These are phyloP conservation scores for Gracilaria domingensis DNA, from an alignment of 23 red algal genomes.

Conservation along the genomic window DNA sequence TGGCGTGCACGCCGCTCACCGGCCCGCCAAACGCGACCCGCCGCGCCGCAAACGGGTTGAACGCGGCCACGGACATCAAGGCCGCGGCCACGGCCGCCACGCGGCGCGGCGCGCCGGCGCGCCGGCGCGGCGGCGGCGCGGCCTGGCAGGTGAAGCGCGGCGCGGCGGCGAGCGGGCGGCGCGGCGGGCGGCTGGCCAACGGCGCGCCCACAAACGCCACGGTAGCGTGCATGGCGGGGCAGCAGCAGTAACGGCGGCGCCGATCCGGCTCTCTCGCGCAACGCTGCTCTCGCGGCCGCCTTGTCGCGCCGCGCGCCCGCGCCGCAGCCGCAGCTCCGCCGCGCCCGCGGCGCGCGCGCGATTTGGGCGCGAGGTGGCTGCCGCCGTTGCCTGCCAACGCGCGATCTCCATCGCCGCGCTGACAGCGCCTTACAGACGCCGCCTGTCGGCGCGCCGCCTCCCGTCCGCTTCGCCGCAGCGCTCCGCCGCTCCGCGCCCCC, in stretches of 20 bases:
- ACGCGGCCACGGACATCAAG: neutral
- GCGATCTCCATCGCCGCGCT: neutral
- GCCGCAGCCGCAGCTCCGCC: no score
- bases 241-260: no score
- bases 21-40: neutral
- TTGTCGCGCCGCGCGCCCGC: no score
- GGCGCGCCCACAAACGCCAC: neutral
- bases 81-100: constrained; percentile 11
- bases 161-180: neutral
- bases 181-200: neutral
- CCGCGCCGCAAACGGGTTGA: neutral
- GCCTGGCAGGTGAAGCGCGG: neutral
- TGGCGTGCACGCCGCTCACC: neutral
- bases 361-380: no score
- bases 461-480: no score
- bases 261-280: no score
- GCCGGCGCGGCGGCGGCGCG: neutral
- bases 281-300: no score
- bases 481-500: neutral
- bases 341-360: no score
- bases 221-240: neutral
- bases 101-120: neutral
- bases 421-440: neutral
- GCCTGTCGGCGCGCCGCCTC: neutral
- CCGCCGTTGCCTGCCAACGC: neutral